Percentiles rank a stretch among this genome's conserved stretches.
Conservation (phyloP, 2,329 filamentous ascomycete species). For the Pyrenophora graminea region DNA sequence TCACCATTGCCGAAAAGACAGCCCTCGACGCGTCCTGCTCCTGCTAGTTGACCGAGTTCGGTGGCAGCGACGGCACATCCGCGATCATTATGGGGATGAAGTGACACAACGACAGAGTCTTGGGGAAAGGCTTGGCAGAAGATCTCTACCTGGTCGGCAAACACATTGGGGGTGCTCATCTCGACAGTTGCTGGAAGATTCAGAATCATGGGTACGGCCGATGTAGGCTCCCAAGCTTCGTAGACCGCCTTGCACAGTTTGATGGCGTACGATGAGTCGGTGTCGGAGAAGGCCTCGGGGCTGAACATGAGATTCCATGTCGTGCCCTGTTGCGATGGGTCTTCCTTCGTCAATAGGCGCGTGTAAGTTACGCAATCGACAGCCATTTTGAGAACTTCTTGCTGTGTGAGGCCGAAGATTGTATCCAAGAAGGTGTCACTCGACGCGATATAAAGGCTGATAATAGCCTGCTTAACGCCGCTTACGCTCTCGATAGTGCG, state of each 20-base stretch:
- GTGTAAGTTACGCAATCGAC: constrained; percentile 85
- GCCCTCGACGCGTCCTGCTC: constrained; percentile 90
- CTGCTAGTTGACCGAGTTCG: constrained; percentile 94
- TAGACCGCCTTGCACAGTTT: constrained; percentile 91
- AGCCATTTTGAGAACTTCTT: constrained; percentile 79
- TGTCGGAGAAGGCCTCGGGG: constrained; percentile 90
- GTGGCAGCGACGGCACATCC: constrained; percentile 88
- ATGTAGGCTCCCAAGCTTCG: constrained; percentile 83
- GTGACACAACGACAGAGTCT: constrained; percentile 83
- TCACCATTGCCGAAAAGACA: constrained; percentile 95
- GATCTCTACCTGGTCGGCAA: constrained; percentile 94
- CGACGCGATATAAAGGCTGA: constrained; percentile 95
- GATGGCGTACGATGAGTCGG: constrained; percentile 79
- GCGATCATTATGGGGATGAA: constrained; percentile 94
- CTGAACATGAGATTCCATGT: constrained; percentile 83
- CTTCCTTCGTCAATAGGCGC: constrained; percentile 84
- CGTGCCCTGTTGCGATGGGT: constrained; percentile 60
- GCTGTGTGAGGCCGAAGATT: constrained; percentile 84
- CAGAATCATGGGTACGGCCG: constrained; percentile 85
- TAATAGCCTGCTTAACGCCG: constrained; percentile 88
- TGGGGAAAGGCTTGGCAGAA: constrained; percentile 86
- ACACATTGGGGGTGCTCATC: constrained; percentile 91
- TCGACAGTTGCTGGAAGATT: constrained; percentile 97
- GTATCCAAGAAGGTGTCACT: constrained; percentile 93
- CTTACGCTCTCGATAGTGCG: constrained; percentile 86